Conservation (phyloP, 1,139 yeast species). For the Trichomonascaceae sp. region DNA sequence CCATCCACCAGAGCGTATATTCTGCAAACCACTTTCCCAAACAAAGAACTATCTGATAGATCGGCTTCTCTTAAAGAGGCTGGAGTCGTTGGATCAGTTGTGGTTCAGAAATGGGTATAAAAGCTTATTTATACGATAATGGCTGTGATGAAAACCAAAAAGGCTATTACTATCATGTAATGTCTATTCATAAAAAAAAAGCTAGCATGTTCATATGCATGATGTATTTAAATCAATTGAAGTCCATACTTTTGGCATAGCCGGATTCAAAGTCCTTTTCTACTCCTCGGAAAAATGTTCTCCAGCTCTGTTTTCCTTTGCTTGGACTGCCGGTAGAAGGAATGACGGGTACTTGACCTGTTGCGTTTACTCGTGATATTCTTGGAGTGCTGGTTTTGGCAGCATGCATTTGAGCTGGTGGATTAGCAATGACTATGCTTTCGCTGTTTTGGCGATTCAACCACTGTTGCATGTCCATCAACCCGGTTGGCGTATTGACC, state of each 20-base stretch:
- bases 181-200: not conserved
- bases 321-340: not conserved
- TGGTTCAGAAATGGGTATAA: slow-evolving; percentile 50
- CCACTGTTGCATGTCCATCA: slow-evolving; percentile 33
- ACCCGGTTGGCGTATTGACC: slow-evolving; percentile 25
- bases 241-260: slow-evolving; percentile 7
- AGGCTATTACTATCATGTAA: slow-evolving; percentile 1
- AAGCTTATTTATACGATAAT: not conserved
- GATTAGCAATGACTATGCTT: slow-evolving; percentile 4
- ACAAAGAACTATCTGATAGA: slow-evolving; percentile 59
- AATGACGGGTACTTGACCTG: not conserved
- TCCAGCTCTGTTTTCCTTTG: slow-evolving; percentile 2
- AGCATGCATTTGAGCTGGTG: slow-evolving; percentile 1
- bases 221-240: not conserved
- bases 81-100: slow-evolving; percentile 75
- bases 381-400: not conserved
- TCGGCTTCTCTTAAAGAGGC: slow-evolving; percentile 62
- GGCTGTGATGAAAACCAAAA: not conserved
- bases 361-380: not conserved
- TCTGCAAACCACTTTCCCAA: slow-evolving; percentile 80
- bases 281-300: slow-evolving; percentile 2
- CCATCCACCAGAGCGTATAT: slow-evolving; percentile 50
- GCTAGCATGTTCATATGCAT: not conserved
- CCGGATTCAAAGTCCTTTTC: slow-evolving; percentile 8
- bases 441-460: slow-evolving; percentile 18